phyloP scores from a whole-genome alignment of 1,139 yeast genomes.

The Kodamaea alishanica region DNA sequence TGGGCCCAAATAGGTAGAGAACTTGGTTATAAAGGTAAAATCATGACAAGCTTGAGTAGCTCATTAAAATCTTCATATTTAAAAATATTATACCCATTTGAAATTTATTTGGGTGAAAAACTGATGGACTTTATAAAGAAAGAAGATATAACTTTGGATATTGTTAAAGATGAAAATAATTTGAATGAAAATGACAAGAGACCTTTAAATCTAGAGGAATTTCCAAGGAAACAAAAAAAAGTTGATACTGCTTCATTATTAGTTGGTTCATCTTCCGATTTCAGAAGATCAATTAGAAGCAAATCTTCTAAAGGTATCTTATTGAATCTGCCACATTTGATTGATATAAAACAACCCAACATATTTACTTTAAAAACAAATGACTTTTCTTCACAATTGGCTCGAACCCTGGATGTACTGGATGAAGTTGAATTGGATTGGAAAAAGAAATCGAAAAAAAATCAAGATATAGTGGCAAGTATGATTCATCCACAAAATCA shows the following conservation, averaged over 20 bases:
- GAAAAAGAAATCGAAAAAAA: slow-evolving; percentile 16
- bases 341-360: slow-evolving; percentile 32
- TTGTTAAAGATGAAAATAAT: neutral
- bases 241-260: slow-evolving; percentile 24
- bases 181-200: slow-evolving; percentile 12
- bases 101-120: slow-evolving; percentile 19
- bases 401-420: no score
- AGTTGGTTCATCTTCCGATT: slow-evolving; percentile 47
- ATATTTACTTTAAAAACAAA: slow-evolving; percentile 11
- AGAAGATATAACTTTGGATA: neutral
- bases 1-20: slow-evolving; percentile 75
- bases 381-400: no score
- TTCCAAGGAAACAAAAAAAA: slow-evolving; percentile 6
- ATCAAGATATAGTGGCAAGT: slow-evolving; percentile 17
- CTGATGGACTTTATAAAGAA: slow-evolving; percentile 10
- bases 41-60: slow-evolving; percentile 68
- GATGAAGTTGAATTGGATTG: slow-evolving; percentile 9
- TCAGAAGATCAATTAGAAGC: slow-evolving; percentile 41
- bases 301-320: slow-evolving; percentile 49
- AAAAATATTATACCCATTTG: slow-evolving; percentile 33
- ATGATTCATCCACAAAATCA: slow-evolving; percentile 29
- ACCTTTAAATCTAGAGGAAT: slow-evolving; percentile 3
- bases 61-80: slow-evolving; percentile 59
- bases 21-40: slow-evolving; percentile 67
- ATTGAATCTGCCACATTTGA: slow-evolving; percentile 40